Evolutionary conservation across 208 protist genomes (phyloP), one percentile per base, ranked within the genome.

Genomic region (Leishmania mexicana): DNA sequence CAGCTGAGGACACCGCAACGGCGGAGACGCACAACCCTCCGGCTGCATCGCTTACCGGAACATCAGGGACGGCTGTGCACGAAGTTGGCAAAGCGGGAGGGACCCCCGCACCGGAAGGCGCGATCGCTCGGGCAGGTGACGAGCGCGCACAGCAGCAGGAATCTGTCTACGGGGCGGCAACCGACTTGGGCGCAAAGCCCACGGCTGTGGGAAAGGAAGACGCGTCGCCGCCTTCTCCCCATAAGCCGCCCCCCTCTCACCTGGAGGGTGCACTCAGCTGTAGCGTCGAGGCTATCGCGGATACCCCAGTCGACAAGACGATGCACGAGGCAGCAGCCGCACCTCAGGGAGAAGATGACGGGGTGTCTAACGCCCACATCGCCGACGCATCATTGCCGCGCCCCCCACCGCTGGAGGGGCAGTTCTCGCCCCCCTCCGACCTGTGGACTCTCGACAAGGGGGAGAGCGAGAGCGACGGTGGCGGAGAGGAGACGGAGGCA

Each of bases 361-460:
- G 13, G 35, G 31, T 68, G 35, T 24, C 31, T 40, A 40, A 68
- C 64, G 35, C 35, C 64, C 35, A 42, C 35, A 42, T 40, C 11
- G 24, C 45, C 70, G 21, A 35, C 28, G 53, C 53, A 58, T 3
- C 49, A 5, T 42, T 31, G 19, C n/a, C 51, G 53, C 47, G 6
- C 58, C 51, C 49, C 65, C 58, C 35, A 38, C 15, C 24, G 38
- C 45, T 53, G n/a, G 47, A 74, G n/a, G 35, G 68, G 0, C 28
- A 62, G 6, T 19, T 21, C 11, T 57, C 76, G 0, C 71, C 28
- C 42, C n/a, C 65, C 15, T 19, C 76, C 24, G 71, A 77, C 31
- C 11, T 85, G 71, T 85, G 81, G 81, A 81, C 81, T 77, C 62
- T 85, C 8, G 81, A 85, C 49, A 81, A 65, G 28, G 76, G 76